Evolutionary conservation across 2,329 filamentous ascomycete species (phyloP), one percentile per base, ranked within the genome.

Genomic region (Penicillium sp.): DNA sequence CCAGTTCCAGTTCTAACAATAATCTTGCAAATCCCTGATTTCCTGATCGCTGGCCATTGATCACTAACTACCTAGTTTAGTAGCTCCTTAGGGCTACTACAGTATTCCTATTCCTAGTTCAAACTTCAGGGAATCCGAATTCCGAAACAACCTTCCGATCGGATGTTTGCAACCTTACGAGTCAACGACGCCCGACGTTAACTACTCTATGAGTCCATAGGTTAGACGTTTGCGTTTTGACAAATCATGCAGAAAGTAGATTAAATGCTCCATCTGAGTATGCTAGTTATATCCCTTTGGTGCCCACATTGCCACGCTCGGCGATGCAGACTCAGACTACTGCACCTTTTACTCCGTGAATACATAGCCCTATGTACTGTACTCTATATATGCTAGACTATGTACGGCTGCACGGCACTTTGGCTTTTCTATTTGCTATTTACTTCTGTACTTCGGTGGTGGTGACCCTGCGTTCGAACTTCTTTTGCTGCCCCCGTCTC

Each of bases 71-170:
- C 37, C 15, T 37, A 37, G 4, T 37, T 37, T 37, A 37, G 35
- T 37, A 13, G 35, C 13, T 37, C 9, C 13, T 37, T 35, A 35
- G 35, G 35, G 35, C 35, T 37, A 22, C n/a, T n/a, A n/a, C n/a
- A n/a, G n/a, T n/a, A n/a, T 24, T 6, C 38, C 38, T 42, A 33
- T 33, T 33, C 30, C 30, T 33, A 33, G 9, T 33, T 33, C 30
- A 2, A 2, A 7, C n/a, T 49, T n/a, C 1, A 49, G 26, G 13
- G 6, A 9, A 49, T 1, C 26, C 24, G 17, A 30, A 28, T 28
- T 47, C 56, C 56, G 44, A 56, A 56, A 54, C 28, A n/a, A 8
- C 3, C 57, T 37, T 56, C 40, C 57, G 57, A 42, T 63, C 53
- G 57, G 47, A 54, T 51, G 22, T n/a, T n/a, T 49, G 45, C 45